Percentiles rank a stretch among this genome's conserved stretches.
Evolutionary conservation across 164 flowering plant species (phyloP).

Genomic region (Paratinospora sagittata): DNA sequence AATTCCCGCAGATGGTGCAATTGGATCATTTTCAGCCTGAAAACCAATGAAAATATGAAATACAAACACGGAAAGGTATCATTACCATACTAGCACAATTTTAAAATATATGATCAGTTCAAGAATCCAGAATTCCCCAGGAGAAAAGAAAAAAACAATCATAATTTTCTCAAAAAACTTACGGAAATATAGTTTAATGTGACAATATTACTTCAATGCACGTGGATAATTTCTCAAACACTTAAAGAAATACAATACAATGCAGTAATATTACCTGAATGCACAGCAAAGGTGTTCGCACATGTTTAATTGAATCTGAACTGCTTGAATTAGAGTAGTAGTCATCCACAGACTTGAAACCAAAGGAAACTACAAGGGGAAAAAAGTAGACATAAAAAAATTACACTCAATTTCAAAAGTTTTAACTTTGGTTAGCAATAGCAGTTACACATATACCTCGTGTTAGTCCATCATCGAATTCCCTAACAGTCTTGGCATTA

Average conservation of each 20-base stretch:
- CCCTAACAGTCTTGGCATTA: conserved; percentile 69
- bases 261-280: conserved; percentile 57
- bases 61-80: background rate
- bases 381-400: conserved; percentile 11
- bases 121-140: background rate
- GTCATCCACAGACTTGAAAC: conserved; percentile 87
- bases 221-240: background rate
- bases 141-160: background rate
- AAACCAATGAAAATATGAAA: conserved; percentile 16
- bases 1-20: conserved; percentile 82
- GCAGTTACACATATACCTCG: conserved; percentile 44
- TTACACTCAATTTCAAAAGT: conserved; percentile 1
- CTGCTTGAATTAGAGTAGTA: conserved; percentile 85
- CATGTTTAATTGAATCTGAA: conserved; percentile 64
- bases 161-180: background rate
- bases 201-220: conserved; percentile 68
- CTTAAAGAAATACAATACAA: conserved; percentile 1
- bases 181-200: conserved; percentile 1
- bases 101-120: background rate
- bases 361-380: conserved; percentile 72
- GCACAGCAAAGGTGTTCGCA: conserved; percentile 70
- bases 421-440: background rate
- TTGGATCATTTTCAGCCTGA: conserved; percentile 95
- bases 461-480: conserved; percentile 82
- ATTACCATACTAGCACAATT: background rate